Percentiles rank a stretch among this genome's conserved stretches.
phyloP scores from a whole-genome alignment of 306 rosid genomes.

The Adenanthera pavonina region DNA sequence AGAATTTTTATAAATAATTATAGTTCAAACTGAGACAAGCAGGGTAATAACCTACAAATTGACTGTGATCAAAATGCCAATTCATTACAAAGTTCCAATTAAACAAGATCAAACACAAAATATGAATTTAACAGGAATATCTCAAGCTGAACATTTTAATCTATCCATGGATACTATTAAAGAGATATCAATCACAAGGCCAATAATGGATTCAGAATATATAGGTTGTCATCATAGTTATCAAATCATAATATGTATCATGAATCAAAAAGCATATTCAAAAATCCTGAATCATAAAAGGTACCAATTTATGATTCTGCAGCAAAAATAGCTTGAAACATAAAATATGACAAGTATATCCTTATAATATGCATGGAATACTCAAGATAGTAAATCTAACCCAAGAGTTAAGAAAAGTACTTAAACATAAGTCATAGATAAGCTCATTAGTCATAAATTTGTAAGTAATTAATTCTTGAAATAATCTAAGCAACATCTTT shows the following conservation, averaged over 20 bases:
- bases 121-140: conserved; percentile 1
- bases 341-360: not conserved
- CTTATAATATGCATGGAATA: not conserved
- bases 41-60: not conserved
- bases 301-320: not conserved
- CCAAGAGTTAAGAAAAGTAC: not conserved
- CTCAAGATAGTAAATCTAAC: not conserved
- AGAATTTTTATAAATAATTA: conserved; percentile 12
- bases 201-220: conserved; percentile 27
- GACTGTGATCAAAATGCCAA: conserved; percentile 21
- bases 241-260: not conserved
- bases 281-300: not conserved
- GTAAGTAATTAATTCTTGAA: not conserved
- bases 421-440: not conserved
- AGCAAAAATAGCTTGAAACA: not conserved
- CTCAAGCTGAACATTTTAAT: conserved; percentile 9
- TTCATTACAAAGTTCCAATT: conserved; percentile 14
- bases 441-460: not conserved
- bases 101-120: conserved; percentile 31
- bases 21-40: not conserved
- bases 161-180: conserved; percentile 17
- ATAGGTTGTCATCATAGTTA: not conserved
- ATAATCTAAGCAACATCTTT: not conserved
- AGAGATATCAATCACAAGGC: conserved; percentile 30
- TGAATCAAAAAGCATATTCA: no score